Percentiles rank a stretch among this genome's conserved stretches.
Evolutionary conservation across 139 green algal species (phyloP).

Genomic region (Tetraselmis chui): DNA sequence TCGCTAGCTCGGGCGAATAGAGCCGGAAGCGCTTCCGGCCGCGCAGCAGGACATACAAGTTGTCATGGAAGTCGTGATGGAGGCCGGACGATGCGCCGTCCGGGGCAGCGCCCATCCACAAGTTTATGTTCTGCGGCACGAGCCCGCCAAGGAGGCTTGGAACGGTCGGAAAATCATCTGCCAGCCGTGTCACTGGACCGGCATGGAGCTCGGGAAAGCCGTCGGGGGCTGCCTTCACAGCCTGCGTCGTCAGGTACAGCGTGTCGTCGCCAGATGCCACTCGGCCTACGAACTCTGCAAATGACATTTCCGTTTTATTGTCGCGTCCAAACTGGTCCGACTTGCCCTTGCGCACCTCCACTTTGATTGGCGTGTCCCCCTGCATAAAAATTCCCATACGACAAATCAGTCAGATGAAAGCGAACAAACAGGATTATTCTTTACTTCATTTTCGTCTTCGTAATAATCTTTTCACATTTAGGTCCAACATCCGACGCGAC

Average conservation of each 20-base stretch:
- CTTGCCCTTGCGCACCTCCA: background rate
- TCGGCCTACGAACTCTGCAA: background rate
- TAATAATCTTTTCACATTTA: too few species aligned
- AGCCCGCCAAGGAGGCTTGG: slow-evolving; percentile 53
- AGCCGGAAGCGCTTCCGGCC: slow-evolving; percentile 78
- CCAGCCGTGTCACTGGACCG: slow-evolving; percentile 42
- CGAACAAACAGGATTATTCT: too few species aligned
- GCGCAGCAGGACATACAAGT: slow-evolving; percentile 77
- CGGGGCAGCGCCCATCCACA: slow-evolving; percentile 37
- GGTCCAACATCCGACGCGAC: too few species aligned
- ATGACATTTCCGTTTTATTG: background rate
- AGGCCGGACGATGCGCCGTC: slow-evolving; percentile 57
- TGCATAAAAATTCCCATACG: too few species aligned
- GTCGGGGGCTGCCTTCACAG: slow-evolving; percentile 34
- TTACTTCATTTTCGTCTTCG: too few species aligned
- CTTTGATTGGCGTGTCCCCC: background rate
- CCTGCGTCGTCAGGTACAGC: slow-evolving; percentile 4
- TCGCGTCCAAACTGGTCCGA: slow-evolving; percentile 2
- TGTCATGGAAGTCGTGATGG: slow-evolving; percentile 90
- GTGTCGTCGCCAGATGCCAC: background rate
- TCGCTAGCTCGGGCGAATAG: slow-evolving; percentile 46
- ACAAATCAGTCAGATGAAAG: too few species aligned
- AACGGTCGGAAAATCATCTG: slow-evolving; percentile 41
- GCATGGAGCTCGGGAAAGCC: slow-evolving; percentile 52
- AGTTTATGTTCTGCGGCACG: slow-evolving; percentile 56